These are phyloP conservation scores for Xylaria grammica DNA, from an alignment of 495 filamentous ascomycete species.

Conservation along the genomic window DNA sequence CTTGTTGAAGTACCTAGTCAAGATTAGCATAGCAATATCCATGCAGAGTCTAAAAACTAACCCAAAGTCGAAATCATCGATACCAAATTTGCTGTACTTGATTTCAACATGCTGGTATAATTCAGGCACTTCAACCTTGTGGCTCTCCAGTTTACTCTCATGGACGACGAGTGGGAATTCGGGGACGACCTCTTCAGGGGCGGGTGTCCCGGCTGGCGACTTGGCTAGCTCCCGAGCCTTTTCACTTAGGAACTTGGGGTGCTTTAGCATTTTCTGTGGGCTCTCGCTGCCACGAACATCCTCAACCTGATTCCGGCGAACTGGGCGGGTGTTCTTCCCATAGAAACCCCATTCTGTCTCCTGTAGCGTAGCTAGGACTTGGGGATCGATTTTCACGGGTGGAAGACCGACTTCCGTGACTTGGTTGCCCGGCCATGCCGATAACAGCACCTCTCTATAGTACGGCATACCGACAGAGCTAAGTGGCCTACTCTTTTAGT, in stretches of 20 bases:
- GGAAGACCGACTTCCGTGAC: conserved; percentile 83
- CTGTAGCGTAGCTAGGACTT: conserved; percentile 68
- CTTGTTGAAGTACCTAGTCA: conserved; percentile 82
- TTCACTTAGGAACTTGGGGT: conserved; percentile 92
- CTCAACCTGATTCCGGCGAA: conserved; percentile 81
- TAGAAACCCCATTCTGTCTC: conserved; percentile 73
- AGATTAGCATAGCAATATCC: conserved; percentile 18
- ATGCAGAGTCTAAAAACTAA: conserved; percentile 44
- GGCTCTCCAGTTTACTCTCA: conserved; percentile 62
- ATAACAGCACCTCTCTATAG: conserved; percentile 85
- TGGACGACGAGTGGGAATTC: conserved; percentile 48
- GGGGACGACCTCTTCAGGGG: conserved; percentile 67
- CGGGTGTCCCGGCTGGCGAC: conserved; percentile 54
- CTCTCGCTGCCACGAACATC: conserved; percentile 68
- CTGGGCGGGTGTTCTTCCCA: conserved; percentile 76
- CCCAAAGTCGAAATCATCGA: conserved; percentile 98
- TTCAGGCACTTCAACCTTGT: conserved; percentile 75
- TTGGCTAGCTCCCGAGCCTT: conserved; percentile 74
- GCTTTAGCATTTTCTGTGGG: conserved; percentile 56
- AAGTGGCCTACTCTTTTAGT: conserved; percentile 63
- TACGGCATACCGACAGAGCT: conserved; percentile 90
- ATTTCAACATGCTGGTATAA: conserved; percentile 93
- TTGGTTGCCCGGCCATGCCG: conserved; percentile 85
- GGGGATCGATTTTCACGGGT: conserved; percentile 75
- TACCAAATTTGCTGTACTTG: conserved; percentile 95